Evolutionary conservation across 305 asterid genomes (phyloP), one percentile per base, ranked within the genome.

Genomic region (Fraxinus platypoda): DNA sequence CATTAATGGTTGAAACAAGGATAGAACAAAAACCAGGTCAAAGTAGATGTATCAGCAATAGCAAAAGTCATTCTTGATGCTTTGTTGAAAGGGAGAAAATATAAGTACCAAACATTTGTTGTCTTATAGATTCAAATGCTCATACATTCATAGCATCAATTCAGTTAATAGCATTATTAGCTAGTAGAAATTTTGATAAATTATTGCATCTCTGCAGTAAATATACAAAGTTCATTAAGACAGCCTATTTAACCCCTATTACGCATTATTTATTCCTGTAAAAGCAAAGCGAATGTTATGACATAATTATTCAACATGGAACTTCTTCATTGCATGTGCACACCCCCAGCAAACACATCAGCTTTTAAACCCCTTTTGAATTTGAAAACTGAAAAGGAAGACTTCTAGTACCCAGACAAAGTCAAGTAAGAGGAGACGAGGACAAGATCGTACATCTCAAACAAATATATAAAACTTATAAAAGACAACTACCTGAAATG

Each of bases 371-470:
- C 68, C 4, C 68, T 19, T 57, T 57, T 57, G 68, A 57, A 57
- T 57, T 19, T 19, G 68, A 57, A 3, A 57, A 57, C 68, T n/a
- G 66, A n/a, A 54, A 54, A 54, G 21, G 66, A 54, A 54, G 26
- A 54, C 66, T 54, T n/a, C 9, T 6, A 2, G 26, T 54, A 19
- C 66, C 8, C 66, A 54, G 66, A n/a, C 9, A 54, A 54, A n/a
- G 26, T 54, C 66, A 6, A 49, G 62, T 15, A 15, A 54, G 26
- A 54, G 26, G 66, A 54, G 12, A 19, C 8, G 26, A 54, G 11
- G 70, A 80, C 79, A 84, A 77, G 57, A 71, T 78, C 66, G 49
- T 74, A 78, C 35, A 54, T 54, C 66, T 54, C 66, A 54, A 6
- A 52, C 64, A 52, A 52, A 17, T 52, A 52, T 17, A 52, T 52